Evolutionary conservation across 805 yeast genomes (phyloP).

Genomic region (Candida bentonensis): DNA sequence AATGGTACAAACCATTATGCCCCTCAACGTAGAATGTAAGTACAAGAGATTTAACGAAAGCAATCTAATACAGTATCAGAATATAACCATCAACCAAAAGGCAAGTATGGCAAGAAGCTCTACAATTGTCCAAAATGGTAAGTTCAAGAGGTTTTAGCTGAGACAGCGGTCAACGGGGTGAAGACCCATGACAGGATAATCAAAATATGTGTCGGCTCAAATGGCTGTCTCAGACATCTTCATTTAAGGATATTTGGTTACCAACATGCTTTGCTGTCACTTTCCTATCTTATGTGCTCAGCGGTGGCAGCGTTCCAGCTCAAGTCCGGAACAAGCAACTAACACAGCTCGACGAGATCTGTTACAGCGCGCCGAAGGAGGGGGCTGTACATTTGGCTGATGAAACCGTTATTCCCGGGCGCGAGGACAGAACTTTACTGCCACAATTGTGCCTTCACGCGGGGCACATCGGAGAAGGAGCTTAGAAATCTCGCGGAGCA

Average conservation of each 20-base stretch:
- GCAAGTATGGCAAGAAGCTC: not conserved
- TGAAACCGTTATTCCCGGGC: not conserved
- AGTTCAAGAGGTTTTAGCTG: too few species aligned
- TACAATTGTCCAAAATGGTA: constrained; percentile 1
- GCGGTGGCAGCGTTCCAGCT: too few species aligned
- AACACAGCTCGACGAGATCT: constrained; percentile 1
- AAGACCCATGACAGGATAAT: too few species aligned
- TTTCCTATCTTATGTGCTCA: too few species aligned
- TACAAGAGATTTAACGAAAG: not conserved
- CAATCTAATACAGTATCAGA: not conserved
- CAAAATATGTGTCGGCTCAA: too few species aligned
- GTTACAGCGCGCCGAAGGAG: not conserved
- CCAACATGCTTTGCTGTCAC: too few species aligned
- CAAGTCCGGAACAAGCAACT: too few species aligned
- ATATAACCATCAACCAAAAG: not conserved
- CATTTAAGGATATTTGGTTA: too few species aligned
- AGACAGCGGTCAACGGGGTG: too few species aligned
- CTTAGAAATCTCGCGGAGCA: not conserved
- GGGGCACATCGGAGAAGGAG: not conserved
- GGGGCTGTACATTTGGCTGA: not conserved
- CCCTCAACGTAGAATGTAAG: not conserved
- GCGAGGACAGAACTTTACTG: not conserved
- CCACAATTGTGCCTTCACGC: not conserved
- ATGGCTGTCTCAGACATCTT: too few species aligned
- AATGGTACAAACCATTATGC: too few species aligned